Conservation (phyloP, 2,329 filamentous ascomycete genomes). For the Chalara sp. region DNA sequence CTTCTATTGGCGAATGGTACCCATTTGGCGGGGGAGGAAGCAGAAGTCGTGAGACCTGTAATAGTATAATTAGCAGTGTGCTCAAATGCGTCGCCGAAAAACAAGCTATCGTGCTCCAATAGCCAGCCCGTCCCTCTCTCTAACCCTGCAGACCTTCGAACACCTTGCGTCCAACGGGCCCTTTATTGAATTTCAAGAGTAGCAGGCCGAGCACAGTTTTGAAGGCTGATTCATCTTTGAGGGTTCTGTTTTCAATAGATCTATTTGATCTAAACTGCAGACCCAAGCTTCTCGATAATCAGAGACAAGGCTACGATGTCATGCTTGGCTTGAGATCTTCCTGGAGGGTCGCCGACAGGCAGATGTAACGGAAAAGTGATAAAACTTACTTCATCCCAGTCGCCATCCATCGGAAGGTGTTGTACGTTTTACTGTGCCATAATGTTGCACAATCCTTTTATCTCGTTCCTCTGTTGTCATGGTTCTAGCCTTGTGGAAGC, state of each 20-base stretch:
- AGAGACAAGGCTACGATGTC: background rate
- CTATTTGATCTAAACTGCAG: background rate
- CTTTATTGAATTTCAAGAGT: constrained; percentile 9
- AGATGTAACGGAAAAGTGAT: constrained; percentile 5
- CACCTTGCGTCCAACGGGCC: constrained; percentile 1
- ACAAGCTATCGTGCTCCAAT: background rate
- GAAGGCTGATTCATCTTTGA: background rate
- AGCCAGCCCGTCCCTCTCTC: too few species aligned
- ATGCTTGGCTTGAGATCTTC: background rate
- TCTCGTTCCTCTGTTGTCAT: too few species aligned
- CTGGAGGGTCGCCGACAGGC: background rate
- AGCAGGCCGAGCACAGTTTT: background rate
- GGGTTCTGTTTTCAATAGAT: background rate
- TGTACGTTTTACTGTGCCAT: background rate
- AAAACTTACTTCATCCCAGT: constrained; percentile 58
- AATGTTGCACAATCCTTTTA: too few species aligned
- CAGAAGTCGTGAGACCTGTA: constrained; percentile 67
- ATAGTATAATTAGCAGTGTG: constrained; percentile 18
- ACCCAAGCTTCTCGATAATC: background rate
- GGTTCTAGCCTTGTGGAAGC: too few species aligned
- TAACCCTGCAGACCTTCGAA: background rate
- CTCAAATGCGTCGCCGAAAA: background rate
- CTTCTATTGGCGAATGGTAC: constrained; percentile 64
- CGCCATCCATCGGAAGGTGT: constrained; percentile 48
- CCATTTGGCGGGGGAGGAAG: constrained; percentile 67